Evolutionary conservation across 164 flowering plant genomes (phyloP), one percentile per base, ranked within the genome.

Genomic region (Piper betle): DNA sequence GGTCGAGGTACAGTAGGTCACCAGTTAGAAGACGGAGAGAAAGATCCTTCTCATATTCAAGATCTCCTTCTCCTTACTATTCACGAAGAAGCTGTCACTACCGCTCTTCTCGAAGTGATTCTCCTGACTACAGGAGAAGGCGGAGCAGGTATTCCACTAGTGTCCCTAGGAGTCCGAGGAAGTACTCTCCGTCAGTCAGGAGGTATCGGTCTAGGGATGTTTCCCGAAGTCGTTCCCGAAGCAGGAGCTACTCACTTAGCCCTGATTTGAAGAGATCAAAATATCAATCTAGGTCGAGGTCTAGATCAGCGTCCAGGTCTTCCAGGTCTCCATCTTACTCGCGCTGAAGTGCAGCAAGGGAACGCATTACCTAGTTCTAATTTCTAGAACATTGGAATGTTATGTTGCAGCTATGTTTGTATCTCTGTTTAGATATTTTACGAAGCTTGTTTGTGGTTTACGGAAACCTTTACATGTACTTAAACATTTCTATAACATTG

Each of bases 1-100:
- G 43, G 17, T 59, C 63, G 4, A 59, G 64, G 39, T 58, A 39
- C 10, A 66, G 69, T 38, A 16, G 52, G 37, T 67, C 70, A 4
- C 58, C 68, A 5, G 0, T 1, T 39, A 11, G 52, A 25, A 17
- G 64, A 62, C 46, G 64, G 62, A 37, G 58, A 37, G 65, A 67
- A 6, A 37, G 65, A 38, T 67, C 70, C 12, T 56, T 52, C 41
- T 67, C 66, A 2, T 53, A 53, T 39, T 65, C 57, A 2, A 58
- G 42, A 37, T 53, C 68, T 4, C 18, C 18, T 18, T 59, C 68
- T 4, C 68, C 58, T 4, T 52, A 59, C 43, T 40, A 52, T 40
- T 18, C 62, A 39, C 10, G 68, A 20, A 59, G 58, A 52, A 25
- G 48, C 9, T 58, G 59, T 41, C 52, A 53, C 8, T 52, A n/a